phyloP scores from a whole-genome alignment of 2,329 filamentous ascomycete genomes.

The Cucurbitaria berberidis region DNA sequence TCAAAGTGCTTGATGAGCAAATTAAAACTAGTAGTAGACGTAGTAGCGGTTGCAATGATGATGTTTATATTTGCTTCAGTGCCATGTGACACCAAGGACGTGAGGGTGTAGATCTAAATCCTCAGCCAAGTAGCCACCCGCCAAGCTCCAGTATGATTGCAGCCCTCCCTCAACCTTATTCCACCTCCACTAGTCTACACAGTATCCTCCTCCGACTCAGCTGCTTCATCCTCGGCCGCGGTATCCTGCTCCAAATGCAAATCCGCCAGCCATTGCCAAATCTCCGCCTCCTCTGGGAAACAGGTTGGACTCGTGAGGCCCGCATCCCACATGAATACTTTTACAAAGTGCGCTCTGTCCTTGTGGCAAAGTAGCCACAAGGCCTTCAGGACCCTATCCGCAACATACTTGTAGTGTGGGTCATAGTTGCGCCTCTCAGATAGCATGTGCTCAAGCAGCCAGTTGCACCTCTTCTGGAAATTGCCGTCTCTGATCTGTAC shows the following conservation, averaged over 20 bases:
- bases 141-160: neutral
- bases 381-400: neutral
- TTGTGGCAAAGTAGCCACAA: neutral
- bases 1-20: too few species aligned
- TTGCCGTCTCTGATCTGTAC: neutral
- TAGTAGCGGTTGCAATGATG: too few species aligned
- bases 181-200: too few species aligned
- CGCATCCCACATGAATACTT: neutral
- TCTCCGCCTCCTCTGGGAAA: neutral
- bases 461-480: neutral
- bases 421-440: neutral
- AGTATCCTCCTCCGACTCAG: neutral
- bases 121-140: neutral
- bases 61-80: neutral
- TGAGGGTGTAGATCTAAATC: constrained; percentile 2
- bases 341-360: neutral
- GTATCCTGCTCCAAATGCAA: neutral
- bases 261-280: constrained; percentile 1
- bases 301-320: neutral
- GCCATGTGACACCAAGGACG: constrained; percentile 2
- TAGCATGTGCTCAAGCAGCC: constrained; percentile 1
- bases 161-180: too few species aligned
- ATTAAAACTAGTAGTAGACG: too few species aligned
- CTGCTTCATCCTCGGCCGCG: neutral
- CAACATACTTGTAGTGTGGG: constrained; percentile 5